phyloP scores from a whole-genome alignment of 805 yeast species.

The Candida verbasci region DNA sequence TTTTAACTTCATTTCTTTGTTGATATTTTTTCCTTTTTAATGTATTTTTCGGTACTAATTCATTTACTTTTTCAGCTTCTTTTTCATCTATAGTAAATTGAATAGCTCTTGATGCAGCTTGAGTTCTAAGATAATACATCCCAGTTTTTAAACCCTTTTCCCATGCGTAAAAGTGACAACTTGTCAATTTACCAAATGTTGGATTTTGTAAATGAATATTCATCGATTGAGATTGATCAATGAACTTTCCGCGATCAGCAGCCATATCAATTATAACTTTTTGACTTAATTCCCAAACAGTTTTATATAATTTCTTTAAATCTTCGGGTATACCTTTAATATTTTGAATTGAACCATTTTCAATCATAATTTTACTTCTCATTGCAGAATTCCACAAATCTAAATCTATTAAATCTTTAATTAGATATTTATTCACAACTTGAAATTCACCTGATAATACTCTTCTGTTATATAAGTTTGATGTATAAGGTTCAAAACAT shows the following conservation, averaged over 20 bases:
- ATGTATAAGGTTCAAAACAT: conserved; percentile 94
- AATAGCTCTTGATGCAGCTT: conserved; percentile 34
- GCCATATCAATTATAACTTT: conserved; percentile 82
- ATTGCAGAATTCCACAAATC: conserved; percentile 80
- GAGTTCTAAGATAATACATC: conserved; percentile 37
- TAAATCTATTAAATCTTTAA: conserved; percentile 74
- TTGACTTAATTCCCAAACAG: conserved; percentile 96
- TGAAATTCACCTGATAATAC: conserved; percentile 93
- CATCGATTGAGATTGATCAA: conserved; percentile 51
- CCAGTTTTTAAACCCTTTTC: conserved; percentile 36
- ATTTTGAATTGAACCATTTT: conserved; percentile 82
- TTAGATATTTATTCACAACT: conserved; percentile 80
- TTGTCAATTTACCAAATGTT: conserved; percentile 35
- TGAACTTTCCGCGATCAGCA: conserved; percentile 67
- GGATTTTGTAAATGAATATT: conserved; percentile 36
- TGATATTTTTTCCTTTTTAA: conserved; percentile 19
- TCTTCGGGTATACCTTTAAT: conserved; percentile 71
- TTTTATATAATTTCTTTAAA: conserved; percentile 74
- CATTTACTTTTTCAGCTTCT: conserved; percentile 9
- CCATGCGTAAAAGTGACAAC: conserved; percentile 42
- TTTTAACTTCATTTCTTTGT: conserved; percentile 10
- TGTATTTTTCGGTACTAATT: not conserved
- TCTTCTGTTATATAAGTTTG: conserved; percentile 86
- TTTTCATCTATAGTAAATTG: conserved; percentile 28
- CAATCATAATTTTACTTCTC: conserved; percentile 70